Evolutionary conservation across 2,329 filamentous ascomycete species (phyloP).

Genomic region (Hypoxylon sp.): DNA sequence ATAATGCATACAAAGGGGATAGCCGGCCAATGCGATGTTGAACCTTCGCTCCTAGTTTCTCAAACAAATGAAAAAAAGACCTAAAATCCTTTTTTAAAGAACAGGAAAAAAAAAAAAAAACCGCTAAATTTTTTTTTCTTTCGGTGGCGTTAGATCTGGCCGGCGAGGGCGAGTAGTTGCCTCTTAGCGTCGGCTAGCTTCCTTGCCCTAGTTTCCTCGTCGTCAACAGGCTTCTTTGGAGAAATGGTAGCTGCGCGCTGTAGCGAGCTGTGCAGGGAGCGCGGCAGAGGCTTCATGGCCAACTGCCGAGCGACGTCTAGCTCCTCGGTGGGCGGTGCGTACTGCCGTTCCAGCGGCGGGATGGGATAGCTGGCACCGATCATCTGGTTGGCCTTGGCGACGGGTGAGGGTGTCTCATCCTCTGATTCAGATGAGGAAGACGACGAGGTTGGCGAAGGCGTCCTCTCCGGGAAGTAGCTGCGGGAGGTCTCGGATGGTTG

Average conservation of each 20-base stretch:
- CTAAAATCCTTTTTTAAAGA: too few species aligned
- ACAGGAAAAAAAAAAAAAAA: too few species aligned
- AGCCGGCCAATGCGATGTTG: slow-evolving; percentile 14
- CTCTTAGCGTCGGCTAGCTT: slow-evolving; percentile 65
- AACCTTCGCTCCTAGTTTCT: slow-evolving; percentile 1
- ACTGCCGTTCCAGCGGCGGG: slow-evolving; percentile 50
- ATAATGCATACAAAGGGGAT: slow-evolving; percentile 43
- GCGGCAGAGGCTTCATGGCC: slow-evolving; percentile 50
- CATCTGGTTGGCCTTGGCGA: slow-evolving; percentile 25
- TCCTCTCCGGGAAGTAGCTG: slow-evolving; percentile 46
- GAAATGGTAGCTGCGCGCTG: slow-evolving; percentile 47
- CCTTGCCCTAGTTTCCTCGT: slow-evolving; percentile 56
- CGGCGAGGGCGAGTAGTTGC: slow-evolving; percentile 59
- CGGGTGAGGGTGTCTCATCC: slow-evolving; percentile 45
- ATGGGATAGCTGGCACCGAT: slow-evolving; percentile 48
- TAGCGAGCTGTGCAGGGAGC: slow-evolving; percentile 52
- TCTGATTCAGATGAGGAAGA: slow-evolving; percentile 44
- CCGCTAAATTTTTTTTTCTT: neutral
- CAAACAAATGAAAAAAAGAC: neutral
- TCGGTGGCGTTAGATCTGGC: slow-evolving; percentile 41
- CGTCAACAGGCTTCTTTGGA: slow-evolving; percentile 38
- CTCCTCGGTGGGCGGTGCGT: slow-evolving; percentile 46
- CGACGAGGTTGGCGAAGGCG: slow-evolving; percentile 16
- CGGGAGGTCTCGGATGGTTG: slow-evolving; percentile 40
- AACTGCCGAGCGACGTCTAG: slow-evolving; percentile 53